Conservation (phyloP, 2,329 filamentous ascomycete genomes). For the Escovopsis weberi region DNA sequence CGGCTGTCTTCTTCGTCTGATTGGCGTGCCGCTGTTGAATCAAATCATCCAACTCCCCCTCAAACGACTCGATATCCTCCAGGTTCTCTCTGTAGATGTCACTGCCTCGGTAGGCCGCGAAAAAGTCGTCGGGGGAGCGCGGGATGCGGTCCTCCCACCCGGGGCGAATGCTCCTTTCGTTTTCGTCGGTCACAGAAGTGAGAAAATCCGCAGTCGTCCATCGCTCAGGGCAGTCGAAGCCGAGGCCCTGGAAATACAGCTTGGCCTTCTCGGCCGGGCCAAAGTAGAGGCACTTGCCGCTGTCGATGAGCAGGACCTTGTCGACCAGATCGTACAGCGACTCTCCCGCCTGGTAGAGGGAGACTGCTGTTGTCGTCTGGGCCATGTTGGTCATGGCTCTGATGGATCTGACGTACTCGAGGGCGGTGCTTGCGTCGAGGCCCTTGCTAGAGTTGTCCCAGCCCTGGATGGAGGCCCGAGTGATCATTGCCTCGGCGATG, state of each 20-base stretch:
- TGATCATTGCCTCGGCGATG: slow-evolving; percentile 53
- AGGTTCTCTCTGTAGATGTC: slow-evolving; percentile 44
- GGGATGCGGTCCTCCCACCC: slow-evolving; percentile 54
- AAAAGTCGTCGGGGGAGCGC: slow-evolving; percentile 54
- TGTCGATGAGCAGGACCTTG: slow-evolving; percentile 61
- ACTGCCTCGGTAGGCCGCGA: slow-evolving; percentile 49
- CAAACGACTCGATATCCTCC: slow-evolving; percentile 46
- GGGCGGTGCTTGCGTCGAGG: slow-evolving; percentile 56
- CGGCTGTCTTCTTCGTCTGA: slow-evolving; percentile 52
- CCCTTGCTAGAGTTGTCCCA: slow-evolving; percentile 66
- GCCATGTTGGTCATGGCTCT: slow-evolving; percentile 56
- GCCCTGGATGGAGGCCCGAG: slow-evolving; percentile 47
- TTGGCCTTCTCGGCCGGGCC: slow-evolving; percentile 49
- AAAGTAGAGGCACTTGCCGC: slow-evolving; percentile 59
- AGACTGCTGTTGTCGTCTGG: slow-evolving; percentile 53
- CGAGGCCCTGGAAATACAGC: slow-evolving; percentile 54
- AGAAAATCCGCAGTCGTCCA: slow-evolving; percentile 64
- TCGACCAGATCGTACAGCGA: slow-evolving; percentile 55
- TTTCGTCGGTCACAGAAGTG: slow-evolving; percentile 62
- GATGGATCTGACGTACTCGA: slow-evolving; percentile 54
- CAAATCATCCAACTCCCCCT: slow-evolving; percentile 43
- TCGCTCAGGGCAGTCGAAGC: slow-evolving; percentile 56
- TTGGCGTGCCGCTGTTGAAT: slow-evolving; percentile 31
- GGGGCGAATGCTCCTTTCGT: slow-evolving; percentile 51
- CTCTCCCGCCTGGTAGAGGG: slow-evolving; percentile 58